Percentiles rank a stretch among this genome's conserved stretches.
These are phyloP conservation scores for Fonsecaea monophora DNA, from an alignment of 2,329 filamentous ascomycete species.

Conservation along the genomic window DNA sequence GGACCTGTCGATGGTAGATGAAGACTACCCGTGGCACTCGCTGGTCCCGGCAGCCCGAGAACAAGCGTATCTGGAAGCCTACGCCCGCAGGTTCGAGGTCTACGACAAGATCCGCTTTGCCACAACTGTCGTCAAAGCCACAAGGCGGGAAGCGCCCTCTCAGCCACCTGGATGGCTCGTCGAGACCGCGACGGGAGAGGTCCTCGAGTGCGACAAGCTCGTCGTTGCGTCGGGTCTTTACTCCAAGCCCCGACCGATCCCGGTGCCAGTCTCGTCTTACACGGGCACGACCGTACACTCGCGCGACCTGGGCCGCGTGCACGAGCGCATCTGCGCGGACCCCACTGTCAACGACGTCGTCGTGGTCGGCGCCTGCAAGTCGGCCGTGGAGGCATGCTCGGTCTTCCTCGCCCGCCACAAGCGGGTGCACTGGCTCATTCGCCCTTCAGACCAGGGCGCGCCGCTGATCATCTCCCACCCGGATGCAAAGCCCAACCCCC, in stretches of 20 bases:
- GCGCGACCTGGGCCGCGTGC: conserved; percentile 13
- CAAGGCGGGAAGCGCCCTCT: conserved; percentile 33
- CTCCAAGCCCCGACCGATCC: conserved; percentile 40
- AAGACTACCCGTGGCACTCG: conserved; percentile 20
- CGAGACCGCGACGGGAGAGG: conserved; percentile 25
- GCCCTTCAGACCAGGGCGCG: conserved; percentile 11
- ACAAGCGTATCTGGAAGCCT: conserved; percentile 41
- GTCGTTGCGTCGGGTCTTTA: conserved; percentile 43
- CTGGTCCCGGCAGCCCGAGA: conserved; percentile 44
- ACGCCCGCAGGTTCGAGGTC: conserved; percentile 40
- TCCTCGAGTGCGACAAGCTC: conserved; percentile 42
- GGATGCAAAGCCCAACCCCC: neutral
- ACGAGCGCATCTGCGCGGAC: conserved; percentile 11
- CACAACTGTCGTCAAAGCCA: conserved; percentile 39
- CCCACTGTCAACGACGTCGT: conserved; percentile 17
- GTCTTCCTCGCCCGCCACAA: conserved; percentile 18
- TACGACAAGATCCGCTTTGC: conserved; percentile 39
- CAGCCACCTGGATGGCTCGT: conserved; percentile 40
- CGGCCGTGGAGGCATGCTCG: conserved; percentile 18
- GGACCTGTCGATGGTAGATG: conserved; percentile 38
- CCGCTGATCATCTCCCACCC: conserved; percentile 18
- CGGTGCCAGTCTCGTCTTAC: conserved; percentile 7
- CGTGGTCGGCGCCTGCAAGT: conserved; percentile 24
- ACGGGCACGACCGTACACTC: conserved; percentile 16
- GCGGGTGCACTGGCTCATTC: conserved; percentile 21